A percentile compares a stretch with the other conserved stretches of the same genome.
Evolutionary conservation across 2,329 filamentous ascomycete species (phyloP).

Genomic region (Sarocladium strictum): DNA sequence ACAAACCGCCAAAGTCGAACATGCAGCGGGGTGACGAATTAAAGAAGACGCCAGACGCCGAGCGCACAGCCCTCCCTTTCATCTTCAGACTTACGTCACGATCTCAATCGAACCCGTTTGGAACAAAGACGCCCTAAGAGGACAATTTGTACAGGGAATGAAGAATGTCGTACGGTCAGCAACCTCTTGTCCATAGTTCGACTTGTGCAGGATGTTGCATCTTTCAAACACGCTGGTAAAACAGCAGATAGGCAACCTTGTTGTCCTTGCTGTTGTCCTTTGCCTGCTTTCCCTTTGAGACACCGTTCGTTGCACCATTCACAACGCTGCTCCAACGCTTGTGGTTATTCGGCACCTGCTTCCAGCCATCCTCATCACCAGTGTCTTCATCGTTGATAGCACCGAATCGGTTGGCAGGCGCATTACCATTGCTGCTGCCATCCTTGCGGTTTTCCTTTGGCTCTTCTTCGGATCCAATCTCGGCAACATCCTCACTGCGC

Average conservation of each 20-base stretch:
- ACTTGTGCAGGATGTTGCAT: too few species aligned
- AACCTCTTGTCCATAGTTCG: too few species aligned
- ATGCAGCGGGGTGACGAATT: neutral
- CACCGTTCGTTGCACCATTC: conserved; percentile 56
- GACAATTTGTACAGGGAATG: neutral
- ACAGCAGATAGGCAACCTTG: conserved; percentile 94
- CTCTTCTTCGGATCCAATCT: conserved; percentile 76
- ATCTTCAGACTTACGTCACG: neutral
- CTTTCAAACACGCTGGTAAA: conserved; percentile 74
- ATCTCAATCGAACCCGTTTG: neutral
- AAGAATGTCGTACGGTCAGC: neutral
- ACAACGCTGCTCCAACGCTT: conserved; percentile 64
- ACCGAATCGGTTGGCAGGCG: conserved; percentile 66
- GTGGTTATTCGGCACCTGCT: conserved; percentile 68
- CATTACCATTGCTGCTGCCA: conserved; percentile 27
- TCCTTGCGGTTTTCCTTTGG: conserved; percentile 62
- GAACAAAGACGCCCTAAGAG: neutral
- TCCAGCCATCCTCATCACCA: conserved; percentile 71
- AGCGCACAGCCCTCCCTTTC: neutral
- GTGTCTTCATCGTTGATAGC: conserved; percentile 59
- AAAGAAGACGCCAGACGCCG: conserved; percentile 6
- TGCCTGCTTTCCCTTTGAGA: conserved; percentile 50
- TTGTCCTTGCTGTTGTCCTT: conserved; percentile 75
- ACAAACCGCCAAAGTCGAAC: neutral
- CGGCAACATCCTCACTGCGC: conserved; percentile 80